Evolutionary conservation across 163 green algal species (phyloP).

Genomic region (Prototheca stagnorum): DNA sequence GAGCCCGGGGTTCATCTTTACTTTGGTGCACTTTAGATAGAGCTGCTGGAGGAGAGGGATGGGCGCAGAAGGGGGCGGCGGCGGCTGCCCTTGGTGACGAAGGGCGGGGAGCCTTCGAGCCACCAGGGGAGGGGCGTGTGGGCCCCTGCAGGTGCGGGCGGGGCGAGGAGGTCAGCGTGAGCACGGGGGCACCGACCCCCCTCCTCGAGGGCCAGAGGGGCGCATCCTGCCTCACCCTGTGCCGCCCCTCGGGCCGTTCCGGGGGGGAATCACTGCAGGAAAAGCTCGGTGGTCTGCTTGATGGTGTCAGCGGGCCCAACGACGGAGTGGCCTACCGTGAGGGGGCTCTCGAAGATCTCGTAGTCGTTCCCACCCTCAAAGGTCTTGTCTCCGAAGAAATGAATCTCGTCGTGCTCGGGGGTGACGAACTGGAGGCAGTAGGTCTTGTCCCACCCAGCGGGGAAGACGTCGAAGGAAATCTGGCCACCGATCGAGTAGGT

Average conservation of each 20-base stretch:
- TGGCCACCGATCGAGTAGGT: constrained; percentile 94
- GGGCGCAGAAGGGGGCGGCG: too few species aligned
- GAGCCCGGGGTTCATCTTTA: too few species aligned
- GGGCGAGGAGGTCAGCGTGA: too few species aligned
- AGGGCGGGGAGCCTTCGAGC: too few species aligned
- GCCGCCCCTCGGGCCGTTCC: too few species aligned
- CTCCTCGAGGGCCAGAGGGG: too few species aligned
- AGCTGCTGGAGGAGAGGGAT: too few species aligned
- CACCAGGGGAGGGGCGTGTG: too few species aligned
- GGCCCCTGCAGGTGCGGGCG: too few species aligned
- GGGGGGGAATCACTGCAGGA: constrained; percentile 30
- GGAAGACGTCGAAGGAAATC: constrained; percentile 98
- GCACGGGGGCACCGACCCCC: neutral
- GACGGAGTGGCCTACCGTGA: constrained; percentile 85
- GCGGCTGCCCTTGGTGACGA: too few species aligned
- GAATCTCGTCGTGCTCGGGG: constrained; percentile 85
- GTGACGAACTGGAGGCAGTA: constrained; percentile 93
- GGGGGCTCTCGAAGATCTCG: constrained; percentile 82
- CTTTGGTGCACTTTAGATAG: too few species aligned
- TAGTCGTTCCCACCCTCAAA: constrained; percentile 93
- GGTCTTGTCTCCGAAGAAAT: constrained; percentile 99
- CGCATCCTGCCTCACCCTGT: too few species aligned
- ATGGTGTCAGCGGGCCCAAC: constrained; percentile 75
- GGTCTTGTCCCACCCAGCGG: constrained; percentile 95
- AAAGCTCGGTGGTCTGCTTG: constrained; percentile 64